Percentiles rank a stretch among this genome's conserved stretches.
Conservation (phyloP, 805 yeast species). For the Saturnispora halmiae region DNA sequence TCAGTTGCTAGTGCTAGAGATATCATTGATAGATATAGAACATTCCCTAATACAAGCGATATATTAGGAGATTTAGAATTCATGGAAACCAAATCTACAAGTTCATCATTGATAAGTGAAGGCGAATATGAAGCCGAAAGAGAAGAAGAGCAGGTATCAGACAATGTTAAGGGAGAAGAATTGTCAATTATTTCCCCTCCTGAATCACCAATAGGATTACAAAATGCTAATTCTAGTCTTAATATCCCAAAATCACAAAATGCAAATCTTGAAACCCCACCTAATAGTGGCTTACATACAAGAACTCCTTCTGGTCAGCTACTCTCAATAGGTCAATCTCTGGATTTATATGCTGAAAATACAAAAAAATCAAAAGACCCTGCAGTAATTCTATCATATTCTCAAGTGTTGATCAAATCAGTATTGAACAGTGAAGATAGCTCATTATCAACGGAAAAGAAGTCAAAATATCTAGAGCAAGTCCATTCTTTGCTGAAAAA, state of each 20-base stretch:
- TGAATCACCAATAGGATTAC: neutral
- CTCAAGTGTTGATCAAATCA: slow-evolving; percentile 57
- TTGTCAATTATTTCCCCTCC: neutral
- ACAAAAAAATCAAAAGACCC: slow-evolving; percentile 84
- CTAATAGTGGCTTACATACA: neutral
- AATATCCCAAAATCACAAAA: neutral
- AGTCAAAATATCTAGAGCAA: slow-evolving; percentile 60
- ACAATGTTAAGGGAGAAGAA: too few species aligned
- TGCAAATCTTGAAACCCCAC: neutral
- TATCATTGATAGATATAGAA: slow-evolving; percentile 7
- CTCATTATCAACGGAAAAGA: slow-evolving; percentile 26
- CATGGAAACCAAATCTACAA: too few species aligned
- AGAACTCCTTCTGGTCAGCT: slow-evolving; percentile 24
- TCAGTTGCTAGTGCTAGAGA: slow-evolving; percentile 5
- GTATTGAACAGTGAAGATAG: slow-evolving; percentile 16
- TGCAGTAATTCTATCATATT: slow-evolving; percentile 77
- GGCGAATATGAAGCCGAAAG: too few species aligned
- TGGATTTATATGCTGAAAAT: slow-evolving; percentile 78
- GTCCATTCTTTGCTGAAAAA: slow-evolving; percentile 51
- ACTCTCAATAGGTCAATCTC: slow-evolving; percentile 43
- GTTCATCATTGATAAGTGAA: too few species aligned
- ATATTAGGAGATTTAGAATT: slow-evolving; percentile 1
- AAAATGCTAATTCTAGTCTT: neutral
- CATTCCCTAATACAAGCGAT: neutral
- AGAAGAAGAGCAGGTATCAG: too few species aligned